These are phyloP conservation scores for Blastobotrys buckinghamii DNA, from an alignment of 1,139 yeast genomes.

Conservation along the genomic window DNA sequence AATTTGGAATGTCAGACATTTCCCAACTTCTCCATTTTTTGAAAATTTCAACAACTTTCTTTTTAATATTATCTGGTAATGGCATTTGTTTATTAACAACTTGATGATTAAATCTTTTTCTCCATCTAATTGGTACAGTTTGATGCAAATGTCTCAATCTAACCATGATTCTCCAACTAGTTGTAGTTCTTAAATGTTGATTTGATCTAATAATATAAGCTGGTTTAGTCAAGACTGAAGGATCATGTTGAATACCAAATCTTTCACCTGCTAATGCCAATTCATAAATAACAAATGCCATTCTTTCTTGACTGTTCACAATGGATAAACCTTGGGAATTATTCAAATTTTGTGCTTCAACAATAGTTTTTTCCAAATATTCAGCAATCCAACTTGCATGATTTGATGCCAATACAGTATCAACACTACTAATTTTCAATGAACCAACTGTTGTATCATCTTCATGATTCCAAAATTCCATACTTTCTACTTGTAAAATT, in stretches of 20 bases:
- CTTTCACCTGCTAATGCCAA: slow-evolving; percentile 58
- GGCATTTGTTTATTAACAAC: slow-evolving; percentile 28
- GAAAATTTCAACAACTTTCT: slow-evolving; percentile 52
- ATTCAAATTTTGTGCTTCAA: slow-evolving; percentile 15
- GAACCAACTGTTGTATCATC: slow-evolving; percentile 23
- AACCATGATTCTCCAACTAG: slow-evolving; percentile 82
- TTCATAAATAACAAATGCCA: slow-evolving; percentile 42
- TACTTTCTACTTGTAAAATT: slow-evolving; percentile 23
- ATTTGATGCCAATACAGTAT: slow-evolving; percentile 22
- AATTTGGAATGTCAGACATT: slow-evolving; percentile 50
- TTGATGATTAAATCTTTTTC: slow-evolving; percentile 20
- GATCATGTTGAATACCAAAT: slow-evolving; percentile 68
- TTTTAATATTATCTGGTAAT: slow-evolving; percentile 49
- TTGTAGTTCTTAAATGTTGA: slow-evolving; percentile 69
- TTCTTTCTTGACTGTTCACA: slow-evolving; percentile 14
- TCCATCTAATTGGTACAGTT: slow-evolving; percentile 55
- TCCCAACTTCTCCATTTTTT: slow-evolving; percentile 94
- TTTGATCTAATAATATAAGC: slow-evolving; percentile 71
- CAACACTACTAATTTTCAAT: slow-evolving; percentile 26
- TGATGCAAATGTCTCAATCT: slow-evolving; percentile 68
- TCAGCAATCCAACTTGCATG: slow-evolving; percentile 25
- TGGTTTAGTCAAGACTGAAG: slow-evolving; percentile 85
- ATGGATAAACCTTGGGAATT: slow-evolving; percentile 4
- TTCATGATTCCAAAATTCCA: slow-evolving; percentile 30
- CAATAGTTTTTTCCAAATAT: slow-evolving; percentile 21